Conservation (phyloP, 2,329 filamentous ascomycete species). For the Thelonectria discophora region DNA sequence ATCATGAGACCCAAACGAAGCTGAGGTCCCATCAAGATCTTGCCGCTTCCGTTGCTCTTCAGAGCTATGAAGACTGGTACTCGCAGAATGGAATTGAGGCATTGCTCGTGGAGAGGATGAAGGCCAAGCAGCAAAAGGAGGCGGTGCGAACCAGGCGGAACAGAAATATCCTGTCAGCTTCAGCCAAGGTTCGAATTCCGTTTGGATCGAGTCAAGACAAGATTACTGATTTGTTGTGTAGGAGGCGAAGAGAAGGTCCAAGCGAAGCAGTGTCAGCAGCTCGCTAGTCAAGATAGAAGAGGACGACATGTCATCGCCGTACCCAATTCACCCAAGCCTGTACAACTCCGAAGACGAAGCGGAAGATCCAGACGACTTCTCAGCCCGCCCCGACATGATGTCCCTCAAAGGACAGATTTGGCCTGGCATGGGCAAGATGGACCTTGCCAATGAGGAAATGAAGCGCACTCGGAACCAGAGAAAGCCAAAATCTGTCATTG, state of each 20-base stretch:
- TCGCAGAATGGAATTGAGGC: constrained; percentile 72
- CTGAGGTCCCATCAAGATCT: constrained; percentile 74
- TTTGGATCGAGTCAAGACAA: not conserved
- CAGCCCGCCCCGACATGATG: constrained; percentile 44
- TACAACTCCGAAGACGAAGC: constrained; percentile 43
- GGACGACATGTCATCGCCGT: constrained; percentile 39
- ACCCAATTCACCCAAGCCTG: constrained; percentile 43
- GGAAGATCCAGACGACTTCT: constrained; percentile 42
- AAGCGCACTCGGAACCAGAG: constrained; percentile 80
- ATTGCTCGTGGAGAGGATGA: constrained; percentile 80
- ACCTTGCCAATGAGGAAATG: constrained; percentile 78
- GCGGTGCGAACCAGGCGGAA: constrained; percentile 60
- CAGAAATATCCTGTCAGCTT: constrained; percentile 32
- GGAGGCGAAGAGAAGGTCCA: constrained; percentile 45
- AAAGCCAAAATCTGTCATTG: constrained; percentile 76
- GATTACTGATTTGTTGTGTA: constrained; percentile 24
- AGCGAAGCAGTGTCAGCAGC: constrained; percentile 33
- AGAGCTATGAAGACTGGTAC: constrained; percentile 83
- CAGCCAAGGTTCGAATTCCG: constrained; percentile 34
- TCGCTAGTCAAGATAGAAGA: constrained; percentile 43
- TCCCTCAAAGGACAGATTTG: constrained; percentile 76
- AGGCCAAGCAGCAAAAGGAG: constrained; percentile 76
- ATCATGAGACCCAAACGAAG: constrained; percentile 82
- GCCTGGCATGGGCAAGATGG: constrained; percentile 84
- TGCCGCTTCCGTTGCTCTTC: constrained; percentile 69